phyloP scores from a whole-genome alignment of 192 early-diverging fungal genomes.

The Piromyces finnis region DNA sequence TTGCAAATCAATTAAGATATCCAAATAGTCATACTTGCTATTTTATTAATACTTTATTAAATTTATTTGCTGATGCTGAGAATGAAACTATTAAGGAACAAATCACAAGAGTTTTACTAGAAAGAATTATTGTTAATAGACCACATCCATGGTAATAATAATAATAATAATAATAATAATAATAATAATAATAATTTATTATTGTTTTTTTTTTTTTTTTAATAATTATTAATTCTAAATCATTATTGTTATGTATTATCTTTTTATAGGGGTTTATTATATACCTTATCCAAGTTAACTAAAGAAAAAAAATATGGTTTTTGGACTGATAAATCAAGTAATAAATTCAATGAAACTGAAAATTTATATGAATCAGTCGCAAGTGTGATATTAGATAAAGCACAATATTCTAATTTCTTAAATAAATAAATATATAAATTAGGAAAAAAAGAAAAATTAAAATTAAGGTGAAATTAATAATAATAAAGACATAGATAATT shows the following conservation, averaged over 20 bases:
- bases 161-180: background rate
- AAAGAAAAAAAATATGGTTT: background rate
- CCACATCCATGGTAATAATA: constrained; percentile 80
- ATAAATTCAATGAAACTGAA: background rate
- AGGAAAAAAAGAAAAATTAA: background rate
- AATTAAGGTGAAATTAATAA: no score
- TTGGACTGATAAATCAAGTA: background rate
- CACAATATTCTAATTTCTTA: background rate
- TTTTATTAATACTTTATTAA: constrained; percentile 73
- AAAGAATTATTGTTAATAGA: constrained; percentile 85
- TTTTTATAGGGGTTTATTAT: background rate
- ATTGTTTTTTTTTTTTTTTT: no score
- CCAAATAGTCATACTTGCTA: constrained; percentile 95
- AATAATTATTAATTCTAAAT: no score
- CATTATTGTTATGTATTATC: no score
- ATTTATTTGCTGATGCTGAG: constrained; percentile 60
- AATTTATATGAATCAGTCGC: background rate
- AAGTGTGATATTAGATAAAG: background rate
- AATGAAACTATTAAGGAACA: constrained; percentile 83
- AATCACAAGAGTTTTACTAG: constrained; percentile 84
- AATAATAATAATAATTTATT: no score
- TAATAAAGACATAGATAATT: no score
- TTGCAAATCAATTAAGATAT: constrained; percentile 91
- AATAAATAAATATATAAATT: background rate
- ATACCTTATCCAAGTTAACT: background rate